phyloP scores from a whole-genome alignment of 2,329 filamentous ascomycete genomes.

The Graphiopsis chlorocephala region DNA sequence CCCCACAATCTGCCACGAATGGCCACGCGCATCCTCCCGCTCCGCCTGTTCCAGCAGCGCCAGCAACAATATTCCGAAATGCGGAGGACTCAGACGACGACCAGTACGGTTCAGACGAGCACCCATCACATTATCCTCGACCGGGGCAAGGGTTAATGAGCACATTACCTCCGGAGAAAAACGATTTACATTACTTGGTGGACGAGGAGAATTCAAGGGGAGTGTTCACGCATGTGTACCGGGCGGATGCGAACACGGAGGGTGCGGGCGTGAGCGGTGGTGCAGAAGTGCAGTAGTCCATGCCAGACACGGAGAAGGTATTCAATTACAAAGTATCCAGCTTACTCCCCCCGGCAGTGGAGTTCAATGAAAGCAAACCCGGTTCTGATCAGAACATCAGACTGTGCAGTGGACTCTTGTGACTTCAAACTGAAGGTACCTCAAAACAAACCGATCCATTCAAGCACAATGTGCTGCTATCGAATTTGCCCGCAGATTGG shows the following conservation, averaged over 20 bases:
- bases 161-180: constrained; percentile 54
- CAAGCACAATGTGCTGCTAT: too few species aligned
- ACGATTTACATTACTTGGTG: constrained; percentile 61
- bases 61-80: constrained; percentile 27
- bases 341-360: too few species aligned
- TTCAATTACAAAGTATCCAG: too few species aligned
- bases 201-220: constrained; percentile 54
- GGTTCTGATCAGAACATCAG: too few species aligned
- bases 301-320: too few species aligned
- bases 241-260: constrained; percentile 19
- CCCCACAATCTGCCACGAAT: constrained; percentile 33
- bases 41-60: constrained; percentile 18
- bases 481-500: too few species aligned
- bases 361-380: too few species aligned
- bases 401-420: too few species aligned
- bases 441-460: too few species aligned
- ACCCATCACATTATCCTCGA: constrained; percentile 59
- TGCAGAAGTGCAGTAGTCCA: not conserved
- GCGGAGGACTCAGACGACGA: constrained; percentile 49
- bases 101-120: constrained; percentile 52
- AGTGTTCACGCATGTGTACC: constrained; percentile 54
- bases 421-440: too few species aligned
- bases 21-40: constrained; percentile 20
- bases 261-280: not conserved
- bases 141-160: constrained; percentile 58